Conservation (phyloP, 148 eudicot species). For the Tetragonia tetragonoides region DNA sequence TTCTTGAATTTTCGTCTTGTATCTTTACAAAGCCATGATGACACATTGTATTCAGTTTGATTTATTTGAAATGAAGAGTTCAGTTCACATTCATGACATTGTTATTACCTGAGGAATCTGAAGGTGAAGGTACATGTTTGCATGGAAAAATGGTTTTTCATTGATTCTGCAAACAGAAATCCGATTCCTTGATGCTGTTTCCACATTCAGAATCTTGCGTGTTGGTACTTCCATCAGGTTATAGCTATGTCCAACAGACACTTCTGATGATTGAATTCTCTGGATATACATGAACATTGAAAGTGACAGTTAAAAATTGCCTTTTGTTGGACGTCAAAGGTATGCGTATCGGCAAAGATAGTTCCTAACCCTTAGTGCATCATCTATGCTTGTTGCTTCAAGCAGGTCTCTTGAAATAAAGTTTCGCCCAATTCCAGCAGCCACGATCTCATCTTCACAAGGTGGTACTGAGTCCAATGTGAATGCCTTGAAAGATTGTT, state of each 20-base stretch:
- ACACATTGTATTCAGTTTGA: not conserved
- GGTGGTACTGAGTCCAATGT: constrained; percentile 92
- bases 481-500: constrained; percentile 54
- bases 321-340: not conserved
- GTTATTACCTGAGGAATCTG: constrained; percentile 56
- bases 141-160: constrained; percentile 70
- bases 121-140: constrained; percentile 92
- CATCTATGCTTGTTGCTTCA: constrained; percentile 64
- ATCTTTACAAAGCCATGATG: constrained; percentile 42
- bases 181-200: constrained; percentile 74
- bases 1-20: constrained; percentile 75
- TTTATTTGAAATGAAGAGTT: constrained; percentile 11
- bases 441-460: constrained; percentile 52
- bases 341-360: not conserved
- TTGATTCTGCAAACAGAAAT: constrained; percentile 48
- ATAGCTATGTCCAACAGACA: constrained; percentile 90
- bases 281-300: constrained; percentile 34
- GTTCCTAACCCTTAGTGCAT: constrained; percentile 55
- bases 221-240: constrained; percentile 58
- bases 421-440: constrained; percentile 75
- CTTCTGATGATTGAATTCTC: constrained; percentile 63
- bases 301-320: not conserved
- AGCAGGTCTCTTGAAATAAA: constrained; percentile 82
- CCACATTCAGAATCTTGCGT: constrained; percentile 69
- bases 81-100: not conserved